phyloP scores from a whole-genome alignment of 805 yeast genomes.

The Lachancea thermotolerans region DNA sequence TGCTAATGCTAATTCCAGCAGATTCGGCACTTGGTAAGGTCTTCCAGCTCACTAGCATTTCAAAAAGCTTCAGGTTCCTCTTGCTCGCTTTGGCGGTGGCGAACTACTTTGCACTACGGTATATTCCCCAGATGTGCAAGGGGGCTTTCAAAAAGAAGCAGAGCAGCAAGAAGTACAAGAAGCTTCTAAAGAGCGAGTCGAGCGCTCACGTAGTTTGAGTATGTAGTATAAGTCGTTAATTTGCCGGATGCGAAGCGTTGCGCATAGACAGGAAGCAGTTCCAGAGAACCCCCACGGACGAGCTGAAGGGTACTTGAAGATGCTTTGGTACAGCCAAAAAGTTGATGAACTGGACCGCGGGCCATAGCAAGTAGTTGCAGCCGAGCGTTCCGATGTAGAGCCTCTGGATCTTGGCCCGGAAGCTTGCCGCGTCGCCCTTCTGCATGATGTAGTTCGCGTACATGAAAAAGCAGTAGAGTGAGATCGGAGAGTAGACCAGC shows the following conservation, averaged over 20 bases:
- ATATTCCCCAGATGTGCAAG: constrained; percentile 32
- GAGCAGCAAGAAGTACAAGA: constrained; percentile 36
- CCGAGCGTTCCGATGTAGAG: constrained; percentile 63
- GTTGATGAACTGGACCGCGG: constrained; percentile 71
- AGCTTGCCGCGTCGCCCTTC: constrained; percentile 57
- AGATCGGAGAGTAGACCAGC: constrained; percentile 79
- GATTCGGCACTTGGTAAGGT: constrained; percentile 52
- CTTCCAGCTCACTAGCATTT: constrained; percentile 68
- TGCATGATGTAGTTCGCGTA: constrained; percentile 82
- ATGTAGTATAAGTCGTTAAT: background rate
- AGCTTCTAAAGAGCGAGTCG: constrained; percentile 16
- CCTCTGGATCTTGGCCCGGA: constrained; percentile 54
- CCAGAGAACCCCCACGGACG: constrained; percentile 85
- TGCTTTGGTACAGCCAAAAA: constrained; percentile 62
- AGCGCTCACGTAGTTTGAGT: constrained; percentile 3
- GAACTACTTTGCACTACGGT: constrained; percentile 40
- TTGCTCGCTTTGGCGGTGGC: constrained; percentile 41
- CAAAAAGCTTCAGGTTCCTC: constrained; percentile 43
- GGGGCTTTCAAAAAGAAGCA: constrained; percentile 30
- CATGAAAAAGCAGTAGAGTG: constrained; percentile 70
- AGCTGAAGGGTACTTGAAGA: constrained; percentile 86
- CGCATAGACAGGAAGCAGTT: constrained; percentile 84
- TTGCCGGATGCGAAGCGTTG: constrained; percentile 42
- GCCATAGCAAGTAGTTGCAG: constrained; percentile 73
- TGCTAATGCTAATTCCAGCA: constrained; percentile 49